phyloP scores from a whole-genome alignment of 2,329 filamentous ascomycete species.

The Truncatella angustata region DNA sequence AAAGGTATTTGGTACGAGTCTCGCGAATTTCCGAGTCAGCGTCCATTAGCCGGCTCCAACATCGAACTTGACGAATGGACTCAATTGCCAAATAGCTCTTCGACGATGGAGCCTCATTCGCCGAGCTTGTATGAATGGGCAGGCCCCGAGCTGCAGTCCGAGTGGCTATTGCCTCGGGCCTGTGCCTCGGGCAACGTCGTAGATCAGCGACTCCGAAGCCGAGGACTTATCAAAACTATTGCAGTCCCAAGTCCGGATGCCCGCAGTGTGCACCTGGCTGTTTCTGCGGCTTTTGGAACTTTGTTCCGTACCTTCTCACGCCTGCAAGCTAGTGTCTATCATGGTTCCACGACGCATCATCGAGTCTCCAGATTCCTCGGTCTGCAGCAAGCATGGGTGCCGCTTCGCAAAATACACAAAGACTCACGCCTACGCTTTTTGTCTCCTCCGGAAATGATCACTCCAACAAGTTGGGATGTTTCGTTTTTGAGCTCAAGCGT shows the following conservation, averaged over 20 bases:
- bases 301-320: constrained; percentile 46
- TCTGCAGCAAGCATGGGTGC: constrained; percentile 68
- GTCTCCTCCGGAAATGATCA: constrained; percentile 69
- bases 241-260: constrained; percentile 62
- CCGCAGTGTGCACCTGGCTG: constrained; percentile 63
- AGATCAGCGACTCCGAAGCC: constrained; percentile 70
- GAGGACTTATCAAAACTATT: constrained; percentile 67
- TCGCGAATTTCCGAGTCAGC: constrained; percentile 43
- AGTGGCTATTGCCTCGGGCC: constrained; percentile 68
- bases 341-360: constrained; percentile 31
- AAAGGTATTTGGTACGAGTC: constrained; percentile 54
- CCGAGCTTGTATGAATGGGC: constrained; percentile 48
- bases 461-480: constrained; percentile 68
- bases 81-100: constrained; percentile 47
- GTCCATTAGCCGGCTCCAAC: constrained; percentile 25
- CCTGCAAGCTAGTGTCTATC: constrained; percentile 28
- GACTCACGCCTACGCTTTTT: constrained; percentile 71
- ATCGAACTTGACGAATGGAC: constrained; percentile 51
- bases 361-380: constrained; percentile 51
- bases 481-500: constrained; percentile 68
- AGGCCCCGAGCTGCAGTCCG: constrained; percentile 43
- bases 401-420: constrained; percentile 72
- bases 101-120: constrained; percentile 45
- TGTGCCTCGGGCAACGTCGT: constrained; percentile 62
- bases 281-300: constrained; percentile 61